Percentiles rank a stretch among this genome's conserved stretches.
These are phyloP conservation scores for Dillenia turbinata DNA, from an alignment of 164 flowering plant species.

Conservation along the genomic window DNA sequence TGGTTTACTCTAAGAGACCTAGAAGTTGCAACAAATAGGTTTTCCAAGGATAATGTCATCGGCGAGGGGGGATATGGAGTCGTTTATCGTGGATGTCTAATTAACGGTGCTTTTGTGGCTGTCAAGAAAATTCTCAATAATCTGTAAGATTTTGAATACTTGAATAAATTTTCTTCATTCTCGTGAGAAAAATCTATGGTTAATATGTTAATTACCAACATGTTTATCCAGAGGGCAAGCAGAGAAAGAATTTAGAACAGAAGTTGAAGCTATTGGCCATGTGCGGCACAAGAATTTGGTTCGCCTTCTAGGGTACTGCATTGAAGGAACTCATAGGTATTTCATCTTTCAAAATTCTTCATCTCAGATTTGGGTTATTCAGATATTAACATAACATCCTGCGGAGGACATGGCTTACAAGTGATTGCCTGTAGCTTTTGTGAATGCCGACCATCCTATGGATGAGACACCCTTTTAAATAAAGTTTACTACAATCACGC, in stretches of 20 bases:
- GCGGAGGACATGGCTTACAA: too few species aligned
- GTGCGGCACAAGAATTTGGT: constrained; percentile 91
- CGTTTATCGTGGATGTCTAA: constrained; percentile 69
- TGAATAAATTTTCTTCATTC: too few species aligned
- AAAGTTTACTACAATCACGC: too few species aligned
- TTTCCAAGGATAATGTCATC: constrained; percentile 70
- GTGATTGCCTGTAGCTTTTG: too few species aligned
- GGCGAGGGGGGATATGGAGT: constrained; percentile 96
- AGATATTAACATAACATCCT: too few species aligned
- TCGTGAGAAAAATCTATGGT: background rate
- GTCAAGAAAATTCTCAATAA: constrained; percentile 85
- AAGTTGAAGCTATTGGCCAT: constrained; percentile 95
- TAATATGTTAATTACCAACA: background rate
- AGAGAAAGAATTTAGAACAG: constrained; percentile 88
- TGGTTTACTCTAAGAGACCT: constrained; percentile 92
- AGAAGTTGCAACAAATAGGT: constrained; percentile 67
- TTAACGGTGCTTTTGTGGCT: constrained; percentile 81
- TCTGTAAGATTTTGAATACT: constrained; percentile 43
- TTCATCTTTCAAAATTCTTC: background rate
- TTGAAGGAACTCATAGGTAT: constrained; percentile 93
- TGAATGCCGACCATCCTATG: too few species aligned
- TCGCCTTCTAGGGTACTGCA: constrained; percentile 84
- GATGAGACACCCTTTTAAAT: too few species aligned
- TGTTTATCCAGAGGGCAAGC: constrained; percentile 72
- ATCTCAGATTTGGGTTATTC: too few species aligned